These are phyloP conservation scores for Setaria italica DNA, from an alignment of 202 grass and related monocot species.

Conservation along the genomic window DNA sequence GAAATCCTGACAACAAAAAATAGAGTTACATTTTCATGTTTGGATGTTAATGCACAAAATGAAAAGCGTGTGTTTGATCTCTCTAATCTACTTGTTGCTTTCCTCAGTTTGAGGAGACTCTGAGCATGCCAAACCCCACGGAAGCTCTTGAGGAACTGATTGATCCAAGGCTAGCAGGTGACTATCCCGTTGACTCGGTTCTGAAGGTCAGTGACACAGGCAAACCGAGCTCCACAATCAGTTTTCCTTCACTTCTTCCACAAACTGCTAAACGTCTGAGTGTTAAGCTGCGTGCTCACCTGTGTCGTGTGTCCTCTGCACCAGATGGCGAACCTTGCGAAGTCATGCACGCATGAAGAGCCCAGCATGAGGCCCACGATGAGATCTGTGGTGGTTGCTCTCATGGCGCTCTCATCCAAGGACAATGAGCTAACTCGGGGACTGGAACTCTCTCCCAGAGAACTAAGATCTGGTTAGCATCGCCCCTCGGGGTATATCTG, in stretches of 20 bases:
- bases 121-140: constrained; percentile 26
- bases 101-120: constrained; percentile 49
- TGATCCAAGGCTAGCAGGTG: constrained; percentile 40
- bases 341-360: constrained; percentile 46
- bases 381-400: constrained; percentile 53
- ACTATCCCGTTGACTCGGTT: constrained; percentile 51
- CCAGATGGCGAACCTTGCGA: constrained; percentile 54
- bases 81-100: background rate
- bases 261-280: background rate
- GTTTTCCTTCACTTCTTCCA: background rate
- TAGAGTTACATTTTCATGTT: background rate
- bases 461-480: background rate
- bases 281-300: background rate
- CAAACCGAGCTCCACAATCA: background rate
- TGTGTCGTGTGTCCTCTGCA: background rate
- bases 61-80: background rate
- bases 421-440: constrained; percentile 22
- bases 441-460: background rate
- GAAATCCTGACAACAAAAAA: background rate
- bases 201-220: constrained; percentile 39
- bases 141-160: constrained; percentile 44
- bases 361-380: constrained; percentile 59
- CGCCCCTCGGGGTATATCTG: background rate
- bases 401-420: constrained; percentile 43
- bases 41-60: background rate